These are phyloP conservation scores for Simmondsia chinensis DNA, from an alignment of 148 eudicot species.

Conservation along the genomic window DNA sequence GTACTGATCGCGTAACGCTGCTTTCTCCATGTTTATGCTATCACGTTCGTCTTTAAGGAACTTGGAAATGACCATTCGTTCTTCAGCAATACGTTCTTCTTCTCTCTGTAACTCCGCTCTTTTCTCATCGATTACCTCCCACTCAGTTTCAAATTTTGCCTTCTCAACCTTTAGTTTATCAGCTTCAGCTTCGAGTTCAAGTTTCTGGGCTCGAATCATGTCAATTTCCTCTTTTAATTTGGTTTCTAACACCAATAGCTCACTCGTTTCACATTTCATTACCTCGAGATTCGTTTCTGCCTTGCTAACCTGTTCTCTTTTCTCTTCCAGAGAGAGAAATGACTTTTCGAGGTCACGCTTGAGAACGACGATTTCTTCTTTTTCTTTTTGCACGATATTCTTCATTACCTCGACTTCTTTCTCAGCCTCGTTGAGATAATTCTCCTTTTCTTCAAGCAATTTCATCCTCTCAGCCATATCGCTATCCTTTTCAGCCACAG, in stretches of 20 bases:
- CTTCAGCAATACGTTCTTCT: slow-evolving; percentile 61
- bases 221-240: slow-evolving; percentile 90
- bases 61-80: slow-evolving; percentile 43
- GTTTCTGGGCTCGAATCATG: slow-evolving; percentile 60
- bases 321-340: slow-evolving; percentile 40
- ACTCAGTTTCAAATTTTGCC: slow-evolving; percentile 81
- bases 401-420: slow-evolving; percentile 38
- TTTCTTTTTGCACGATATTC: slow-evolving; percentile 41
- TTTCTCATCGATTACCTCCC: slow-evolving; percentile 87
- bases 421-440: slow-evolving; percentile 29
- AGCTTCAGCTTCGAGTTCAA: slow-evolving; percentile 69
- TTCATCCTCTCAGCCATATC: slow-evolving; percentile 46
- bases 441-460: slow-evolving; percentile 48
- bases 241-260: slow-evolving; percentile 51
- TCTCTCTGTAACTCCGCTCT: slow-evolving; percentile 62
- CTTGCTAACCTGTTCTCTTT: slow-evolving; percentile 35
- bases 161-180: slow-evolving; percentile 66
- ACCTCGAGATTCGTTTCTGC: slow-evolving; percentile 58
- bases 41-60: slow-evolving; percentile 73
- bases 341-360: slow-evolving; percentile 41
- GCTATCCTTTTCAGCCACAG: slow-evolving; percentile 46
- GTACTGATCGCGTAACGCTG: slow-evolving; percentile 54
- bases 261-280: slow-evolving; percentile 68
- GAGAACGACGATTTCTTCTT: slow-evolving; percentile 30
- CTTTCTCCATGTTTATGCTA: slow-evolving; percentile 66